A percentile compares a stretch with the other conserved stretches of the same genome.
phyloP scores from a whole-genome alignment of 805 yeast genomes.

The Naumovozyma baii region DNA sequence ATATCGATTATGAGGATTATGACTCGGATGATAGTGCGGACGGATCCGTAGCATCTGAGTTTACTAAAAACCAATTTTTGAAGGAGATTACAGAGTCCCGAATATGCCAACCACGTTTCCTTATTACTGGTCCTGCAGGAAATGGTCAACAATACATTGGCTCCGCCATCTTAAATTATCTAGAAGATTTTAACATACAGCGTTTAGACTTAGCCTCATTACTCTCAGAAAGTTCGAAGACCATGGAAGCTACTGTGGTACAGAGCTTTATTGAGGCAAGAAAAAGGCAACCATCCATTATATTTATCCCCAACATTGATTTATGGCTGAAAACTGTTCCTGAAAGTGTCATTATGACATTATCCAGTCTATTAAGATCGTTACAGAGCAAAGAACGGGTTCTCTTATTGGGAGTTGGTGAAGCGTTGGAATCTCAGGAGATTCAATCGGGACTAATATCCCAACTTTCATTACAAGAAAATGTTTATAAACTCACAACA shows the following conservation, averaged over 20 bases:
- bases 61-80: slow-evolving; percentile 55
- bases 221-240: slow-evolving; percentile 66
- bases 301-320: slow-evolving; percentile 75
- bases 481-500: slow-evolving; percentile 39
- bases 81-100: slow-evolving; percentile 46
- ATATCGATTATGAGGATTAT: slow-evolving; percentile 26
- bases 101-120: slow-evolving; percentile 70
- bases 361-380: slow-evolving; percentile 58
- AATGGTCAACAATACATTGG: slow-evolving; percentile 82
- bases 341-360: slow-evolving; percentile 58
- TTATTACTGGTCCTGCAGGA: slow-evolving; percentile 66
- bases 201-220: slow-evolving; percentile 70
- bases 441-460: slow-evolving; percentile 29
- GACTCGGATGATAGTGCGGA: slow-evolving; percentile 19
- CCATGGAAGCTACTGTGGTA: slow-evolving; percentile 76
- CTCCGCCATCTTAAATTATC: slow-evolving; percentile 65
- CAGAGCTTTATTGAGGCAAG: slow-evolving; percentile 81
- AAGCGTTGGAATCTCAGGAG: slow-evolving; percentile 32
- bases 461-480: slow-evolving; percentile 28
- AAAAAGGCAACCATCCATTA: slow-evolving; percentile 79
- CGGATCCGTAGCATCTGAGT: slow-evolving; percentile 48
- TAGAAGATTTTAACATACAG: slow-evolving; percentile 88
- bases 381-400: slow-evolving; percentile 65
- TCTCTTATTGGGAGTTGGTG: slow-evolving; percentile 66
- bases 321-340: slow-evolving; percentile 64